A percentile compares a stretch with the other conserved stretches of the same genome.
Conservation (phyloP, 495 filamentous ascomycete species). For the Penicillium coprophilum region DNA sequence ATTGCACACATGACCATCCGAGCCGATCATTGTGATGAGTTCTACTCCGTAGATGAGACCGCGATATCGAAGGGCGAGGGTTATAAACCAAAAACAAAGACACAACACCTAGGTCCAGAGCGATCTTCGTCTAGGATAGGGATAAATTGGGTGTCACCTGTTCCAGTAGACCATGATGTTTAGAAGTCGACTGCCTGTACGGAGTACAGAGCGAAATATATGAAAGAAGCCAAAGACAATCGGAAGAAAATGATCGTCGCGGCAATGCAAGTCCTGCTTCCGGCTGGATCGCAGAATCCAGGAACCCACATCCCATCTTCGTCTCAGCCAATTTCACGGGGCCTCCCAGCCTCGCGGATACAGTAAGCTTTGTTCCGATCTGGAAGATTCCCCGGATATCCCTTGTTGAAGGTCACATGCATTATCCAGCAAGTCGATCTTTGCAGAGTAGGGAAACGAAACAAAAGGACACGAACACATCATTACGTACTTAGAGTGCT, state of each 20-base stretch:
- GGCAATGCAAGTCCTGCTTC: slow-evolving; percentile 30
- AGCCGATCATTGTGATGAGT: neutral
- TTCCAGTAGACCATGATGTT: neutral
- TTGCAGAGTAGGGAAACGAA: slow-evolving; percentile 1
- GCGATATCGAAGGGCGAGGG: neutral
- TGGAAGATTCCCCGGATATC: slow-evolving; percentile 14
- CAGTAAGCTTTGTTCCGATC: slow-evolving; percentile 6
- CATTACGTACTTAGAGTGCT: neutral
- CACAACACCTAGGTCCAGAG: neutral
- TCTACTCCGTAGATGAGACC: neutral
- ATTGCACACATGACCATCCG: slow-evolving; percentile 2
- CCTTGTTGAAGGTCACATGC: slow-evolving; percentile 20
- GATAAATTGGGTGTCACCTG: slow-evolving; percentile 8
- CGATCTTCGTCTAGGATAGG: slow-evolving; percentile 8
- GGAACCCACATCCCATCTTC: slow-evolving; percentile 15
- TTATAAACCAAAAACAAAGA: slow-evolving; percentile 9
- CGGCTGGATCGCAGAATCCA: slow-evolving; percentile 19
- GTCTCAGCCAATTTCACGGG: slow-evolving; percentile 12
- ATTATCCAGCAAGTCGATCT: neutral
- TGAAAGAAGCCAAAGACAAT: slow-evolving; percentile 7
- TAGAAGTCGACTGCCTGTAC: slow-evolving; percentile 1
- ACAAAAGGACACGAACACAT: neutral
- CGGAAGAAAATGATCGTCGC: slow-evolving; percentile 18
- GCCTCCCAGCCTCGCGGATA: slow-evolving; percentile 7
- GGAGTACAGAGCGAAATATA: neutral